A percentile compares a stretch with the other conserved stretches of the same genome.
These are phyloP conservation scores for Urochloa ruziziensis DNA, from an alignment of 176 grass and related monocot genomes.

Conservation along the genomic window DNA sequence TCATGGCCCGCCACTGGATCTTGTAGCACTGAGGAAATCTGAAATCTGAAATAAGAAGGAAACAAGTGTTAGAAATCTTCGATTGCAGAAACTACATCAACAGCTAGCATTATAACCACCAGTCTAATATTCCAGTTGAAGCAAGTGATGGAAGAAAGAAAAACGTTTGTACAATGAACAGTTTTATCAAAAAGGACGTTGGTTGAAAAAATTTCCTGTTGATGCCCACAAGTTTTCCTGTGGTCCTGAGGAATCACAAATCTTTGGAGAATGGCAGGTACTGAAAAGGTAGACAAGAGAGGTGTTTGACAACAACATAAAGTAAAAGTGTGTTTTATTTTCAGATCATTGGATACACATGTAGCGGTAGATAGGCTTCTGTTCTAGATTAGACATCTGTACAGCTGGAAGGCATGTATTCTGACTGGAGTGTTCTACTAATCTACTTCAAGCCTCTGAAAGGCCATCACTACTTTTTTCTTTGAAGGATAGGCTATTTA, in stretches of 20 bases:
- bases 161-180: background rate
- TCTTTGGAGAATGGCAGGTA: background rate
- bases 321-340: background rate
- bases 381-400: background rate
- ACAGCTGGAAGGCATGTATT: background rate
- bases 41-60: conserved; percentile 33
- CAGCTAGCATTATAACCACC: background rate
- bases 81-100: background rate
- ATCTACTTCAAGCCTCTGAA: conserved; percentile 16
- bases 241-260: conserved; percentile 42
- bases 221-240: conserved; percentile 33
- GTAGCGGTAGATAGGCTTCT: background rate
- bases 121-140: background rate
- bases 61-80: conserved; percentile 9
- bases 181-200: conserved; percentile 11
- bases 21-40: background rate
- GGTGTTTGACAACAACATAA: conserved; percentile 1
- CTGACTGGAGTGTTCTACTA: background rate
- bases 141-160: background rate
- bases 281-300: conserved; percentile 7
- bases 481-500: background rate
- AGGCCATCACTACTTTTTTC: background rate
- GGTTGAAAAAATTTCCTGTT: background rate
- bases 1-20: background rate
- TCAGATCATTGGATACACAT: background rate